Evolutionary conservation across 352 stramenopile species (phyloP), one percentile per base, ranked within the genome.

Genomic region (Globisporangium orthogonon): DNA sequence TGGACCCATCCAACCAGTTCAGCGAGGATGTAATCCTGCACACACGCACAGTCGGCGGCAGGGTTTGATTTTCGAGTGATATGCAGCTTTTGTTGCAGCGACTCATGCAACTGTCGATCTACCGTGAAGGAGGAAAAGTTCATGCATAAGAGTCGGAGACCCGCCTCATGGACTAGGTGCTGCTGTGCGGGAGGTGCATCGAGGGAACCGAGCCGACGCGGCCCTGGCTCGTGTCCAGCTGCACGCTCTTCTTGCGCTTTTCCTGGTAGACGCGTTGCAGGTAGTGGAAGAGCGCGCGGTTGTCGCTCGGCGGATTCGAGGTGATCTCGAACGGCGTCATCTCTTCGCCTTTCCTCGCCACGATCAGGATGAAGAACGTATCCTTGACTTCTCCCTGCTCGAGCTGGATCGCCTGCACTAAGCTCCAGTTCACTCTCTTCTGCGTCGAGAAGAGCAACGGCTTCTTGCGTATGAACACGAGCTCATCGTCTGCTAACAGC

Each of bases 331-430:
- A 65, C 30, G 66, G 52, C 30, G 59, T 63, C 23, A 73, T 56
- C 39, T 69, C 65, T 10, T 74, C 68, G 3, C 60, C 71, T 6
- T 54, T 52, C 7, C 54, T 52, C 9, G 69, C 65, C 18, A 80
- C 69, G 15, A 77, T 55, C 35, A 80, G 46, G 37, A 80, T 77
- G 33, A 67, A 80, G 30, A 64, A 71, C 51, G 66, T 68, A n/a
- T 62, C 52, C 30, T 63, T 58, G 10, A 68, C 60, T 4, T 61
- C 61, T 15, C 60, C 56, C 29, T 66, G 30, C 31, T 79, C 71
- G 48, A 76, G 68, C 48, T 76, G 71, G 35, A 79, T 67, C 5
- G 60, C 71, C 13, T 69, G 60, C 50, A 79, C 53, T 13, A 50
- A 48, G 15, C 58, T 47, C 68, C 62, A 76, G 23, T 50, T 63